These are phyloP conservation scores for Hanseniaspora taiwanica DNA, from an alignment of 805 yeast genomes.

Conservation along the genomic window DNA sequence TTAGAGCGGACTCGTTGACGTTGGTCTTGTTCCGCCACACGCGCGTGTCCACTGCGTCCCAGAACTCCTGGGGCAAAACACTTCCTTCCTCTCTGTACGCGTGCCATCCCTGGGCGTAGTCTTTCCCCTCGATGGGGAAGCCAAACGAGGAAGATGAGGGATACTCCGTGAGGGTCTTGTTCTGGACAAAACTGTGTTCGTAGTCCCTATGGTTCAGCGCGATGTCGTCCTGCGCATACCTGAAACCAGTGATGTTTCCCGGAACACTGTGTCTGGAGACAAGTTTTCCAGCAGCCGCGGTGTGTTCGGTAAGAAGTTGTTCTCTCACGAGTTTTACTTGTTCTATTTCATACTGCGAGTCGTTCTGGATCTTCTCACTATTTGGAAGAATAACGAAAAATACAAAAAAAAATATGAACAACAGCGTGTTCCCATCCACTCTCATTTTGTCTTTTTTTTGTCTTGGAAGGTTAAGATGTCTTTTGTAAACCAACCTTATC, in stretches of 20 bases:
- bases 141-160: too few relatives aligned
- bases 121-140: conserved; percentile 34
- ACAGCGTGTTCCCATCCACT: conserved; percentile 21
- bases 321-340: conserved; percentile 28
- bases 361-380: conserved; percentile 22
- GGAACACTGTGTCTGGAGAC: conserved; percentile 37
- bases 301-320: conserved; percentile 23
- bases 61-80: conserved; percentile 46
- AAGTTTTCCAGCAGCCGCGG: conserved; percentile 26
- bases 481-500: too few relatives aligned
- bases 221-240: conserved; percentile 49
- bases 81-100: conserved; percentile 21
- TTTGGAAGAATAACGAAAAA: conserved; percentile 21
- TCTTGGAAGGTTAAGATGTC: neutral
- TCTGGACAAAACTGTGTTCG: conserved; percentile 28
- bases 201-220: conserved; percentile 30
- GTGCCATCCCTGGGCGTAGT: conserved; percentile 15
- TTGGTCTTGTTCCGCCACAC: conserved; percentile 37
- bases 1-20: conserved; percentile 12
- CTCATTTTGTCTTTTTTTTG: conserved; percentile 13
- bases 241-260: conserved; percentile 64
- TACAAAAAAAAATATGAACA: conserved; percentile 16
- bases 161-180: neutral
- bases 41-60: conserved; percentile 28
- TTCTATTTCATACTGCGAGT: conserved; percentile 25